These are phyloP conservation scores for Oryza punctata DNA, from an alignment of 176 grass and related monocot genomes.

Conservation along the genomic window DNA sequence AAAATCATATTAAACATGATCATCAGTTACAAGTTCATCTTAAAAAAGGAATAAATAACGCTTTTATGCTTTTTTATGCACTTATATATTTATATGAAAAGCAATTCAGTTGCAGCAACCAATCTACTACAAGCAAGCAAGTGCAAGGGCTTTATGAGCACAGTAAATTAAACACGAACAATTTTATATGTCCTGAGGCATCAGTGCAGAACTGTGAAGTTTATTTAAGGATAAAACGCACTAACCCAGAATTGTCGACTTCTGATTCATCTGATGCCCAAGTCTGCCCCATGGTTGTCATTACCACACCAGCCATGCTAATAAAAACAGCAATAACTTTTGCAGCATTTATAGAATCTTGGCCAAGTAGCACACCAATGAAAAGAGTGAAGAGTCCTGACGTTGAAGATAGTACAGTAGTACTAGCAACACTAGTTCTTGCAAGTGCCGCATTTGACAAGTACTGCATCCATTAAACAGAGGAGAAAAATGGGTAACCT, in stretches of 20 bases:
- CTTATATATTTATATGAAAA: neutral
- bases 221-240: conserved; percentile 18
- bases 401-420: conserved; percentile 94
- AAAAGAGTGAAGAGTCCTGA: conserved; percentile 97
- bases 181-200: neutral
- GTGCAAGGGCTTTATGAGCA: neutral
- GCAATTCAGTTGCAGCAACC: conserved; percentile 3
- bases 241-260: conserved; percentile 69
- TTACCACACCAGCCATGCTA: conserved; percentile 91
- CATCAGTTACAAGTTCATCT: neutral
- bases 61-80: neutral
- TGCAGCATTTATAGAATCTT: conserved; percentile 86
- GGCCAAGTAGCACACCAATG: conserved; percentile 80
- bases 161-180: neutral
- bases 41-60: neutral
- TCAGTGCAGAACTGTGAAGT: neutral
- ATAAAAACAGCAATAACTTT: conserved; percentile 89
- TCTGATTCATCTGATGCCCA: conserved; percentile 93
- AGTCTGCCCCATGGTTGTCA: conserved; percentile 97
- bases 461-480: conserved; percentile 70
- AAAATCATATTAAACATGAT: neutral
- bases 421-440: conserved; percentile 99
- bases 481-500: conserved; percentile 33
- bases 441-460: conserved; percentile 98
- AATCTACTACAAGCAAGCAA: conserved; percentile 16